Conservation (phyloP, 371 early-diverging fungal genomes). For the Apophysomyces ossiformis region DNA sequence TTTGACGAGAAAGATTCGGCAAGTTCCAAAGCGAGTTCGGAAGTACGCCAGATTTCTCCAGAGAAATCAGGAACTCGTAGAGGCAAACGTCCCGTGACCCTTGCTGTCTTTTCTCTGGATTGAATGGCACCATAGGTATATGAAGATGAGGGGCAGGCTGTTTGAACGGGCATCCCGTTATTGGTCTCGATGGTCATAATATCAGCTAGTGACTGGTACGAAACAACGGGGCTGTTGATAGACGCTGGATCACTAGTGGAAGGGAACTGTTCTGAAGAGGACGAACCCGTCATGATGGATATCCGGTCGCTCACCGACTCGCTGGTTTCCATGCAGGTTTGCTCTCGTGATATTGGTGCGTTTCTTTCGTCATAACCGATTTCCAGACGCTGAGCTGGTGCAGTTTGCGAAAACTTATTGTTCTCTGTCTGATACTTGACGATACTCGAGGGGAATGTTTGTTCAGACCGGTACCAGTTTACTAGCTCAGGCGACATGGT, state of each 20-base stretch:
- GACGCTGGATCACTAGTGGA: background rate
- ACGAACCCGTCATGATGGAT: background rate
- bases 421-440: background rate
- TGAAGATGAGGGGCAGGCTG: background rate
- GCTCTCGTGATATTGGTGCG: background rate
- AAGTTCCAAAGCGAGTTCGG: background rate
- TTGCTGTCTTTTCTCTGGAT: background rate
- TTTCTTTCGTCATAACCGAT: background rate
- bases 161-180: background rate
- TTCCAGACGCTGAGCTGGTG: background rate
- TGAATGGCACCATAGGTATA: background rate
- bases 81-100: background rate
- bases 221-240: background rate
- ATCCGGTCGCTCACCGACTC: constrained; percentile 1
- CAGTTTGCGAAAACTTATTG: background rate
- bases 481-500: constrained; percentile 19
- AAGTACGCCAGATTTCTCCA: constrained; percentile 1
- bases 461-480: constrained; percentile 21
- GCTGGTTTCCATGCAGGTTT: background rate
- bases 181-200: constrained; percentile 13
- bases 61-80: background rate
- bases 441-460: background rate
- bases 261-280: background rate
- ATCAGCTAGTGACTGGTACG: constrained; percentile 24
- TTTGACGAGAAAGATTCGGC: background rate